These are phyloP conservation scores for Schwanniomyces etchellsii DNA, from an alignment of 1,139 yeast genomes.

Conservation along the genomic window DNA sequence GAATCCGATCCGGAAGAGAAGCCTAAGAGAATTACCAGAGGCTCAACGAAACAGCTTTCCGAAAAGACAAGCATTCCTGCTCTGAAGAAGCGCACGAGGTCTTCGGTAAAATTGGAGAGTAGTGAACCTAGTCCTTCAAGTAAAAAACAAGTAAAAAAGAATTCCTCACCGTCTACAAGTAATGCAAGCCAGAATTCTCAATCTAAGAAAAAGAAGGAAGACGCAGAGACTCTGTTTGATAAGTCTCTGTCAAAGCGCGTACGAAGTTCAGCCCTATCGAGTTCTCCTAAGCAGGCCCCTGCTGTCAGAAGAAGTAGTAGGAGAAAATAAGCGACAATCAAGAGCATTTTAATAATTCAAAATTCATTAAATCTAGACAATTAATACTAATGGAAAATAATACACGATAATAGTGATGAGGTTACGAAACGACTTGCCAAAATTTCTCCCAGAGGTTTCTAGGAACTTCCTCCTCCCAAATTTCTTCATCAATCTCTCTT, in stretches of 20 bases:
- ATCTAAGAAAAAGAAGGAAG: constrained; percentile 22
- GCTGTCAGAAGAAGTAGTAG: constrained; percentile 24
- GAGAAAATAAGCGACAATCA: constrained; percentile 13
- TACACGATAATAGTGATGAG: constrained; percentile 1
- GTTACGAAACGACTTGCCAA: constrained; percentile 31
- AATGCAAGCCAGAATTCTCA: constrained; percentile 8
- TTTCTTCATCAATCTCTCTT: constrained; percentile 48
- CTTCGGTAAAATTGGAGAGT: constrained; percentile 17
- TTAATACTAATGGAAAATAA: constrained; percentile 4
- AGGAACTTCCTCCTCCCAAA: constrained; percentile 48
- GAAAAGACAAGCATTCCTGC: constrained; percentile 8
- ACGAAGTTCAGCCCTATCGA: neutral
- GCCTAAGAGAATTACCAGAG: constrained; percentile 9
- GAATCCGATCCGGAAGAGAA: constrained; percentile 8
- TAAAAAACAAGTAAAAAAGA: constrained; percentile 10
- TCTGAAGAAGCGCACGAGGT: constrained; percentile 26
- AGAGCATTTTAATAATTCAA: constrained; percentile 1
- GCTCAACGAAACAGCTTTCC: constrained; percentile 4
- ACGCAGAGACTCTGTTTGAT: constrained; percentile 11
- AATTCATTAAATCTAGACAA: neutral
- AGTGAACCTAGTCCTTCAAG: constrained; percentile 10
- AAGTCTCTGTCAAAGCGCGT: constrained; percentile 10
- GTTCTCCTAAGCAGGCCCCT: constrained; percentile 4
- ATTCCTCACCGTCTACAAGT: constrained; percentile 9
- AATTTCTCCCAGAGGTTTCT: constrained; percentile 49